A percentile compares a stretch with the other conserved stretches of the same genome.
Conservation (phyloP, 176 grass and related monocot genomes). For the Phyllostachys edulis region DNA sequence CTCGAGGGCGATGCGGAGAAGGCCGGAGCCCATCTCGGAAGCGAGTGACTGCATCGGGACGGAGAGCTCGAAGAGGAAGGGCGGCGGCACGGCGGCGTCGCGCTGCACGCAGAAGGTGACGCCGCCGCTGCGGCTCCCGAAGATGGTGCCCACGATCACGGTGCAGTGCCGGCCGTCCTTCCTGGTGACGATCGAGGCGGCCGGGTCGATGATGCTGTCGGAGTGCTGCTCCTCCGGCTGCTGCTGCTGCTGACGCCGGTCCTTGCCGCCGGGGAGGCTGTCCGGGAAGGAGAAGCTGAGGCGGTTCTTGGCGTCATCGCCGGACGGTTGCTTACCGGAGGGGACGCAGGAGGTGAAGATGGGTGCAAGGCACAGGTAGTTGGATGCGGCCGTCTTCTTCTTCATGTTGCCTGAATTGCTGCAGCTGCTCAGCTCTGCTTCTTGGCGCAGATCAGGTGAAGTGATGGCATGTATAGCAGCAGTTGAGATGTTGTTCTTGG, state of each 20-base stretch:
- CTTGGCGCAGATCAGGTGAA: neutral
- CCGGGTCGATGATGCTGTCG: constrained; percentile 63
- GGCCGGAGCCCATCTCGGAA: constrained; percentile 45
- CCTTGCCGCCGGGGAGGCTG: neutral
- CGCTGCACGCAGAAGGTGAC: constrained; percentile 70
- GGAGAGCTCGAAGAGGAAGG: constrained; percentile 66
- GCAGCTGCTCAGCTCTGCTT: neutral
- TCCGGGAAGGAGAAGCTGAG: constrained; percentile 48
- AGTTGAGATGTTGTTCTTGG: neutral
- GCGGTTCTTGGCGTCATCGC: constrained; percentile 32
- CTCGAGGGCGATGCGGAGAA: constrained; percentile 57
- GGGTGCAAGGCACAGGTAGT: constrained; percentile 25
- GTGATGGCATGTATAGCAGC: neutral
- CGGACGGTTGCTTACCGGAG: constrained; percentile 8
- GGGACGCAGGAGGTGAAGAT: constrained; percentile 40
- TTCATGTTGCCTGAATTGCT: constrained; percentile 9
- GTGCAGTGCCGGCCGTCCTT: constrained; percentile 28
- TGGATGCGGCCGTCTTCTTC: constrained; percentile 29
- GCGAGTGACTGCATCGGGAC: constrained; percentile 47
- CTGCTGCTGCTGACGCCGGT: neutral
- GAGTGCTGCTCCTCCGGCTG: neutral
- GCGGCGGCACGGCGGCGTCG: constrained; percentile 43
- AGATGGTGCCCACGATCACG: constrained; percentile 60
- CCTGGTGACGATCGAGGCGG: constrained; percentile 18
- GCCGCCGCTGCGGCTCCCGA: constrained; percentile 41